Percentiles rank a stretch among this genome's conserved stretches.
phyloP scores from a whole-genome alignment of 2,329 filamentous ascomycete genomes.

The Geosmithia morbida region DNA sequence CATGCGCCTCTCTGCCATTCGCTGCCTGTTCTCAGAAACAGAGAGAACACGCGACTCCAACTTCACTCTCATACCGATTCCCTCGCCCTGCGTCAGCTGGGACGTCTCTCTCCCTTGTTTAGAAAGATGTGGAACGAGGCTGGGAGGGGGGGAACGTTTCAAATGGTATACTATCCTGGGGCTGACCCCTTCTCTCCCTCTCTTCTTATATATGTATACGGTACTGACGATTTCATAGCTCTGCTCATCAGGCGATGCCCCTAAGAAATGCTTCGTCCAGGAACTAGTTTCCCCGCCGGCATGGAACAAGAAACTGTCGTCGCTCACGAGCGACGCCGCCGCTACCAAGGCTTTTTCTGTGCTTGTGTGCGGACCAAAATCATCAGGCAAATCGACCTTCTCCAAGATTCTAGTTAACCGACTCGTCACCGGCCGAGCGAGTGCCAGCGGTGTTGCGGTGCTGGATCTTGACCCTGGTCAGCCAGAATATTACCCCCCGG shows the following conservation, averaged over 20 bases:
- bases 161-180: slow-evolving; percentile 26
- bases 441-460: slow-evolving; percentile 28
- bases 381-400: slow-evolving; percentile 65
- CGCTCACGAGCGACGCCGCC: slow-evolving; percentile 18
- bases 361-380: slow-evolving; percentile 56
- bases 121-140: slow-evolving; percentile 48
- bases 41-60: slow-evolving; percentile 34
- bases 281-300: slow-evolving; percentile 40
- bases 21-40: slow-evolving; percentile 48
- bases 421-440: slow-evolving; percentile 33
- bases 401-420: slow-evolving; percentile 51
- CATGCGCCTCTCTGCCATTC: slow-evolving; percentile 57
- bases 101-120: slow-evolving; percentile 50
- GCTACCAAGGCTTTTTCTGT: slow-evolving; percentile 23
- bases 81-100: slow-evolving; percentile 35
- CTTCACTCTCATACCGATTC: slow-evolving; percentile 38
- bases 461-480: slow-evolving; percentile 68
- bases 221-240: slow-evolving; percentile 22
- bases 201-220: background rate
- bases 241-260: slow-evolving; percentile 35
- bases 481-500: slow-evolving; percentile 58
- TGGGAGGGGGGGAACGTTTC: slow-evolving; percentile 22
- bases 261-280: slow-evolving; percentile 33
- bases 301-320: slow-evolving; percentile 46
- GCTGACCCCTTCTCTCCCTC: no score